Evolutionary conservation across 345 rosid genomes (phyloP), one percentile per base, ranked within the genome.

Genomic region (Aegle marmelos): DNA sequence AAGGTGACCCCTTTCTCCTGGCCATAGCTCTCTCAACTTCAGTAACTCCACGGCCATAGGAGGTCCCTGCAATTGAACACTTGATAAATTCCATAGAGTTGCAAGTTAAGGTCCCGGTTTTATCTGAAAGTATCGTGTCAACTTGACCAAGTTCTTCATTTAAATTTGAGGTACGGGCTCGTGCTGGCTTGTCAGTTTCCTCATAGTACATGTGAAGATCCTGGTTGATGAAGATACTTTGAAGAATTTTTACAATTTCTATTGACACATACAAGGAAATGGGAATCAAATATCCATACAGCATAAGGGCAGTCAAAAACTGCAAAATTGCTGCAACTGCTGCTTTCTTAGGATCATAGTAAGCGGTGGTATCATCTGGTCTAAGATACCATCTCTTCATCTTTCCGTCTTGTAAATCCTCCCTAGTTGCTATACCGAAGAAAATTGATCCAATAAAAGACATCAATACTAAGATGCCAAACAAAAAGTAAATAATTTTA

Each of bases 101-200:
- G 79, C 99, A 93, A 19, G 99, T 95, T 90, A 95, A 82, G 13
- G 99, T 95, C 50, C 99, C 99, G 5, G 99, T 95, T 82, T 95
- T 95, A 82, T 95, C 99, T 0, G 98, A 95, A 50, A 95, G 89
- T 57, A 95, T 84, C 19, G 99, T 95, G 57, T 92, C 97, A 8
- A 95, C 99, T 83, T 93, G 97, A 22, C 99, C 99, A 1, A 95
- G 99, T 86, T 95, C 99, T 89, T 95, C 99, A 21, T 95, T 95
- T 79, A 95, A 88, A 86, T 95, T 95, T n/a, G 99, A 95, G 22
- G 98, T 95, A 45, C 98, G 91, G 13, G 99, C 99, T 54, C 80
- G 86, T 7, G 99, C 99, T 3, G 99, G 99, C 81, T 88, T 90
- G 84, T 95, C 97, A 0, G 90, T 80, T 80, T 93, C 98, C 77